Percentiles rank a stretch among this genome's conserved stretches.
These are phyloP conservation scores for Funneliformis mosseae DNA, from an alignment of 192 early-diverging fungal genomes.

Conservation along the genomic window DNA sequence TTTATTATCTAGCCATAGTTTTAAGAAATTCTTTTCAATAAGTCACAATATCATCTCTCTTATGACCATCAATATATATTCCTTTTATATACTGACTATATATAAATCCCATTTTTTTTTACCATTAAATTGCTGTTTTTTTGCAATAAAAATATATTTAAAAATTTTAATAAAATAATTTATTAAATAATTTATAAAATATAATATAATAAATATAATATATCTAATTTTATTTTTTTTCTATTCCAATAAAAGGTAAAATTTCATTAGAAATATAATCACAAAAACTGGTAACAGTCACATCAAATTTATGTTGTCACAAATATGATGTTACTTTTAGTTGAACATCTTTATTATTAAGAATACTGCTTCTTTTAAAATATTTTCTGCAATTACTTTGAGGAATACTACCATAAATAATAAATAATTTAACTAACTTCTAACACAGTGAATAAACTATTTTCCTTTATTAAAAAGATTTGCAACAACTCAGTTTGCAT, in stretches of 20 bases:
- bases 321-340: not conserved
- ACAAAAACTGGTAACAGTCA: not conserved
- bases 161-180: not conserved
- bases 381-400: not conserved
- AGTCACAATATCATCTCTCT: not conserved
- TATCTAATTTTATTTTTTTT: not conserved
- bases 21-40: too few relatives aligned
- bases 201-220: not conserved
- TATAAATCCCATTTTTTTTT: conserved; percentile 21
- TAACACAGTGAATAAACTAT: not conserved
- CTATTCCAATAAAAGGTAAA: not conserved
- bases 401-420: not conserved
- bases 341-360: conserved; percentile 16
- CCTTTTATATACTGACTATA: not conserved
- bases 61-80: not conserved
- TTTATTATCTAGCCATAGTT: too few relatives aligned
- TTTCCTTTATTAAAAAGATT: not conserved
- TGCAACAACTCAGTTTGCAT: not conserved
- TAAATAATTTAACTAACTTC: not conserved
- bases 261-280: not conserved
- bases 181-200: not conserved
- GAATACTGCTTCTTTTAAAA: not conserved
- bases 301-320: not conserved
- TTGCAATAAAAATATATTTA: not conserved
- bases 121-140: not conserved